Evolutionary conservation across 2,329 filamentous ascomycete species (phyloP).

Genomic region (Pleoardoris graminearum): DNA sequence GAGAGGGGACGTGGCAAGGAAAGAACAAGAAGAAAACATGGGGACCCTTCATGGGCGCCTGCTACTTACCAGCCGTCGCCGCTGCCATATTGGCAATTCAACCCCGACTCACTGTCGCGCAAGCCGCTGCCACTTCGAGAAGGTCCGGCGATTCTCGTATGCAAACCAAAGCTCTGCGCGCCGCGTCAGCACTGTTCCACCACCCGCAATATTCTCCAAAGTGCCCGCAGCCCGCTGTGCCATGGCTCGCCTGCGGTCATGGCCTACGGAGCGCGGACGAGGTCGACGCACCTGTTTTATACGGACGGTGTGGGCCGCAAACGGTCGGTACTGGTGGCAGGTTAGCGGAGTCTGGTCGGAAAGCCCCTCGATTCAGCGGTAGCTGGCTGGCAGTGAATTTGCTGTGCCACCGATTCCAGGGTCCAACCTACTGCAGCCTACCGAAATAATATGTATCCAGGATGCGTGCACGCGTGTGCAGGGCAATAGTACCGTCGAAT

Average conservation of each 20-base stretch:
- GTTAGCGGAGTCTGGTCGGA: slow-evolving; percentile 34
- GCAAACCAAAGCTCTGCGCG: slow-evolving; percentile 10
- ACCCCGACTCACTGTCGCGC: slow-evolving; percentile 22
- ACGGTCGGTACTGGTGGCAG: slow-evolving; percentile 34
- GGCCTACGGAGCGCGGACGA: slow-evolving; percentile 13
- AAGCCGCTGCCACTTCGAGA: slow-evolving; percentile 15
- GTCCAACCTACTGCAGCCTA: slow-evolving; percentile 16
- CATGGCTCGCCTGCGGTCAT: slow-evolving; percentile 2
- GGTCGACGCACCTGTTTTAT: slow-evolving; percentile 38
- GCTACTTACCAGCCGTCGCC: slow-evolving; percentile 47
- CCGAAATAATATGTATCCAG: slow-evolving; percentile 10
- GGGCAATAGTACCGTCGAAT: slow-evolving; percentile 24
- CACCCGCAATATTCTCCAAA: slow-evolving; percentile 1
- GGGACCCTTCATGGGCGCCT: slow-evolving; percentile 24
- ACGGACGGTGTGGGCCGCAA: slow-evolving; percentile 31
- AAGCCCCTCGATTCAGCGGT: slow-evolving; percentile 34
- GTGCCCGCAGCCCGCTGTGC: not conserved
- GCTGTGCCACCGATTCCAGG: slow-evolving; percentile 13
- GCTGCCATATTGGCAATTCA: slow-evolving; percentile 44
- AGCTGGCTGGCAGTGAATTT: slow-evolving; percentile 29
- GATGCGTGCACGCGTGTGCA: slow-evolving; percentile 15
- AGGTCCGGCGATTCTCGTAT: slow-evolving; percentile 6
- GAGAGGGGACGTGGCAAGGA: slow-evolving; percentile 21
- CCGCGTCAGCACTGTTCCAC: slow-evolving; percentile 18
- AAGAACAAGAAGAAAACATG: slow-evolving; percentile 25